A percentile compares a stretch with the other conserved stretches of the same genome.
Conservation (phyloP, 2,329 filamentous ascomycete species). For the Fusarium torreyae region DNA sequence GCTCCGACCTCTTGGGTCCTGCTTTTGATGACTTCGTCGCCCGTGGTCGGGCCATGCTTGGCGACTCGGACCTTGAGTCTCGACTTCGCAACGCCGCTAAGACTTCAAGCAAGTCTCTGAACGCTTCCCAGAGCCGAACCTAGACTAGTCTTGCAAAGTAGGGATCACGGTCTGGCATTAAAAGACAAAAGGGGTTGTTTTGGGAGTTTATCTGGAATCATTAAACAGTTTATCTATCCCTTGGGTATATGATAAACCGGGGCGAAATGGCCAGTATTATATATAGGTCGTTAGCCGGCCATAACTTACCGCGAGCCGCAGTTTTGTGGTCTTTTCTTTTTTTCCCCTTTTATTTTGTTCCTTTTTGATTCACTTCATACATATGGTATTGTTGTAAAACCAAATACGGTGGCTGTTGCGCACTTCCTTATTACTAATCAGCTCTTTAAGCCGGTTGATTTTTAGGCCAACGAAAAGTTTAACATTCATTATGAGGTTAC, state of each 20-base stretch:
- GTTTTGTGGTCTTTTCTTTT: not conserved
- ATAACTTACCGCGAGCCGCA: not conserved
- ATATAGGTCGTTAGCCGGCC: constrained; percentile 10
- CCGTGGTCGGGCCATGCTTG: constrained; percentile 88
- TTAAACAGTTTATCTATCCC: constrained; percentile 19
- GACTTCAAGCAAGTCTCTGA: constrained; percentile 71
- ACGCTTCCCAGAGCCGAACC: constrained; percentile 45
- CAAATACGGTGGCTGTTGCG: too few relatives aligned
- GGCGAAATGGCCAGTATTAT: constrained; percentile 12
- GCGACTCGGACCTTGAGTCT: constrained; percentile 90
- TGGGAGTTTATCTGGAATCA: constrained; percentile 23
- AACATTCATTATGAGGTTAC: too few relatives aligned
- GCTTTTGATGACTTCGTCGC: constrained; percentile 89
- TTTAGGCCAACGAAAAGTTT: too few relatives aligned
- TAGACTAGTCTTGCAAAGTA: constrained; percentile 27
- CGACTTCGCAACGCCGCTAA: constrained; percentile 84
- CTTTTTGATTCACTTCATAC: too few relatives aligned
- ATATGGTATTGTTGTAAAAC: too few relatives aligned
- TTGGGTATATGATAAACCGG: not conserved
- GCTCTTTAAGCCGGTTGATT: too few relatives aligned
- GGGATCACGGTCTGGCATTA: constrained; percentile 33
- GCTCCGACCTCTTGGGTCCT: constrained; percentile 81
- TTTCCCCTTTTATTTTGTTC: constrained; percentile 60
- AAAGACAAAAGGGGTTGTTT: constrained; percentile 19
- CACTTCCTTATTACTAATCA: too few relatives aligned